A percentile compares a stretch with the other conserved stretches of the same genome.
These are phyloP conservation scores for Linnemannia hyalina DNA, from an alignment of 192 early-diverging fungal species.

Conservation along the genomic window DNA sequence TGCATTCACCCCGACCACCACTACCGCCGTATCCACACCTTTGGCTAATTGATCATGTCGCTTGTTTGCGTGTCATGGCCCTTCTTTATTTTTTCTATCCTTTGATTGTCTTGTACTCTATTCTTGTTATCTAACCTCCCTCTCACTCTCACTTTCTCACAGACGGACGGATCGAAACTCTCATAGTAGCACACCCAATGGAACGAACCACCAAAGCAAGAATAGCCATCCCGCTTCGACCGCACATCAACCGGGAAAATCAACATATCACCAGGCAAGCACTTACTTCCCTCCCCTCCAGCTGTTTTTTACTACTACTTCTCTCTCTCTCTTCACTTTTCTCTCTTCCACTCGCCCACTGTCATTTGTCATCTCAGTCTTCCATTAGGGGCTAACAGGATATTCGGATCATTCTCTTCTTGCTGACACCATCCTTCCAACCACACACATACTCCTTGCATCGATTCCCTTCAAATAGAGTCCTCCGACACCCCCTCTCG, in stretches of 20 bases:
- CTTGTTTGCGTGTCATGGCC: too few species aligned
- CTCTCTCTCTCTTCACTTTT: neutral
- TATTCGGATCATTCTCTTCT: neutral
- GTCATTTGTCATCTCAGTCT: neutral
- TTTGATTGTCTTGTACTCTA: neutral
- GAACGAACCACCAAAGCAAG: neutral
- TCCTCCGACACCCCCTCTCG: slow-evolving; percentile 31
- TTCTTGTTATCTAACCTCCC: neutral
- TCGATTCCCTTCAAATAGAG: slow-evolving; percentile 2
- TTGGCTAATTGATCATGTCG: neutral
- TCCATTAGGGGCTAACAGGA: neutral
- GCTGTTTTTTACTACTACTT: neutral
- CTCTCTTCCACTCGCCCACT: neutral
- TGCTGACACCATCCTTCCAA: neutral
- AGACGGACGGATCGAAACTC: neutral
- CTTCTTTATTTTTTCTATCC: too few species aligned
- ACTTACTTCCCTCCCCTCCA: neutral
- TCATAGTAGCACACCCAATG: neutral
- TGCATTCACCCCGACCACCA: too few species aligned
- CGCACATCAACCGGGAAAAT: slow-evolving; percentile 2
- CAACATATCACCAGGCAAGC: neutral
- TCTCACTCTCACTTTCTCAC: neutral
- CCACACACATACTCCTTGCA: neutral
- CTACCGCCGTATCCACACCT: neutral
- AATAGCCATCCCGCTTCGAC: neutral